Conservation (phyloP, 164 flowering plant genomes). For the Umbellularia californica region DNA sequence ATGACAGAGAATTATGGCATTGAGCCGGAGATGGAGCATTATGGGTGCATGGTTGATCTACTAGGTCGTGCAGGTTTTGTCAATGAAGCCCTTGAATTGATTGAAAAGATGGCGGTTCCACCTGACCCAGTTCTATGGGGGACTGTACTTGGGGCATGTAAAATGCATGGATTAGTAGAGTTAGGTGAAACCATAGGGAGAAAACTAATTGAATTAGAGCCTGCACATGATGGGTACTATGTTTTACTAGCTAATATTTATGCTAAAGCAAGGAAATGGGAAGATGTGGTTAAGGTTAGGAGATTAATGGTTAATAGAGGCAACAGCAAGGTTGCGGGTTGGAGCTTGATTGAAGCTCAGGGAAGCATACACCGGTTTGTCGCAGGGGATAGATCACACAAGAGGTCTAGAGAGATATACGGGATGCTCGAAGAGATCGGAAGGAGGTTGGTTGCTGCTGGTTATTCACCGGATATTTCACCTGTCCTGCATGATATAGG, state of each 20-base stretch:
- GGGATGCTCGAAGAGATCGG: constrained; percentile 47
- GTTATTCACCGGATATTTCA: constrained; percentile 52
- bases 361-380: constrained; percentile 49
- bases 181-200: constrained; percentile 45
- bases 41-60: constrained; percentile 60
- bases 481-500: constrained; percentile 36
- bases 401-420: constrained; percentile 40
- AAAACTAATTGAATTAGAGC: constrained; percentile 36
- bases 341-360: constrained; percentile 50
- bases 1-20: constrained; percentile 38
- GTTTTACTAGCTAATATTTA: constrained; percentile 55
- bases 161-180: constrained; percentile 34
- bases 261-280: constrained; percentile 60
- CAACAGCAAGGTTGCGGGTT: constrained; percentile 55
- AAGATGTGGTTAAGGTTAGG: constrained; percentile 52
- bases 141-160: constrained; percentile 44
- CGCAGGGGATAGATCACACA: constrained; percentile 55
- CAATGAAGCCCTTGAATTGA: constrained; percentile 37
- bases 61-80: constrained; percentile 47
- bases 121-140: constrained; percentile 54
- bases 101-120: constrained; percentile 28
- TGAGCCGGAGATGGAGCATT: constrained; percentile 54
- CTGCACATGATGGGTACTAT: constrained; percentile 42
- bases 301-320: constrained; percentile 59
- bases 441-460: constrained; percentile 25